These are phyloP conservation scores for Colletotrichum melonis DNA, from an alignment of 2,329 filamentous ascomycete genomes.

Conservation along the genomic window DNA sequence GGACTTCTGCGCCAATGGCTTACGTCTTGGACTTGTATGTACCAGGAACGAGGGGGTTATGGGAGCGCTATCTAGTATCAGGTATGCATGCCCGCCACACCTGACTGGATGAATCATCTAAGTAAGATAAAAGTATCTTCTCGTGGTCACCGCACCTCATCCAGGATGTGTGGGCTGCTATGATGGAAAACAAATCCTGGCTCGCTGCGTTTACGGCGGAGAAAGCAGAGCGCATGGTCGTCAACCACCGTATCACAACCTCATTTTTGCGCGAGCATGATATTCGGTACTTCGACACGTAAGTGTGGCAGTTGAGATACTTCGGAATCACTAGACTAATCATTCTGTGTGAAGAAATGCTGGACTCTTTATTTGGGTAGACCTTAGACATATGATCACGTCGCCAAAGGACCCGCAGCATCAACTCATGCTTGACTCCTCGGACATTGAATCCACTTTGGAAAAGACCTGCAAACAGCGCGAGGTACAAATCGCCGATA, in stretches of 20 bases:
- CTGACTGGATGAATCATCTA: neutral
- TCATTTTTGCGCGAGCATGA: neutral
- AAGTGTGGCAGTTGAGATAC: neutral
- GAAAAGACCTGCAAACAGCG: constrained; percentile 1
- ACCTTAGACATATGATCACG: constrained; percentile 26
- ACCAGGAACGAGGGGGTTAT: constrained; percentile 28
- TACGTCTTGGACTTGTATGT: constrained; percentile 50
- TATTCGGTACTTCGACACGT: constrained; percentile 24
- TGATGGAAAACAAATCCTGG: constrained; percentile 20
- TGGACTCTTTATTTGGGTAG: constrained; percentile 39
- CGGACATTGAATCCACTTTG: neutral
- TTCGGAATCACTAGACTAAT: neutral
- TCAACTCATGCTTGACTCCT: too few species aligned
- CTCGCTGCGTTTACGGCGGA: neutral
- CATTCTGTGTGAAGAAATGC: constrained; percentile 24
- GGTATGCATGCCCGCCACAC: neutral
- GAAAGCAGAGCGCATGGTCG: constrained; percentile 19
- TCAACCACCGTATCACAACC: neutral
- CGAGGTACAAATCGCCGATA: constrained; percentile 28
- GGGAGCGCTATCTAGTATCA: constrained; percentile 24
- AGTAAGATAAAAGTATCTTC: constrained; percentile 10
- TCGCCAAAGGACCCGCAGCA: neutral
- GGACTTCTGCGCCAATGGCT: constrained; percentile 58
- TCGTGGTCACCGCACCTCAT: constrained; percentile 29
- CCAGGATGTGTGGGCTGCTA: constrained; percentile 32